These are phyloP conservation scores for Nepenthes mirabilis DNA, from an alignment of 148 eudicot genomes.

Conservation along the genomic window DNA sequence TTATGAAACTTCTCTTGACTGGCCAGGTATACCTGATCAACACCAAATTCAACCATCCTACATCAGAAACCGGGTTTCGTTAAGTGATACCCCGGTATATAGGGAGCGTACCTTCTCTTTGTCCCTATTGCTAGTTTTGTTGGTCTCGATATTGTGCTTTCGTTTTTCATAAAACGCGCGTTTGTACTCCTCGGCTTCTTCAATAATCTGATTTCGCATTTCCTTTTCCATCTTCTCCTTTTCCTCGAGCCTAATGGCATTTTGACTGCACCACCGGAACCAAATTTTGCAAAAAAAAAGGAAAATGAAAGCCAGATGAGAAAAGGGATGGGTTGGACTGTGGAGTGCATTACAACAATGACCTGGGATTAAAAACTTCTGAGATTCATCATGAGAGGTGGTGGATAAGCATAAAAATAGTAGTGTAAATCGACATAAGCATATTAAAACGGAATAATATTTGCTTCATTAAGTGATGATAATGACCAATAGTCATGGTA, in stretches of 20 bases:
- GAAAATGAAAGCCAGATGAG: no score
- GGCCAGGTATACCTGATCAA: conserved; percentile 39
- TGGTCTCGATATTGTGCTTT: conserved; percentile 61
- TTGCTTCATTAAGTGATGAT: no score
- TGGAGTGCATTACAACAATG: no score
- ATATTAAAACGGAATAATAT: no score
- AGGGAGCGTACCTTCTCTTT: conserved; percentile 48
- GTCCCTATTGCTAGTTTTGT: conserved; percentile 70
- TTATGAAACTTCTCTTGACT: conserved; percentile 82
- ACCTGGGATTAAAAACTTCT: no score
- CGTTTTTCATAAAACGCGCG: conserved; percentile 78
- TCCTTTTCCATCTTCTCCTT: conserved; percentile 87
- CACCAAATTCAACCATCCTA: background rate
- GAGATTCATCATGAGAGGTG: no score
- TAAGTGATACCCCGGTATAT: background rate
- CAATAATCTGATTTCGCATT: conserved; percentile 69
- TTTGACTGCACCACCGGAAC: conserved; percentile 36
- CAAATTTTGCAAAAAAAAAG: background rate
- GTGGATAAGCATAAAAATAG: no score
- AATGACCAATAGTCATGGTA: no score
- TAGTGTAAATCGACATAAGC: no score
- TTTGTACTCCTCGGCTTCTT: conserved; percentile 82
- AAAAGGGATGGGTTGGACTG: no score
- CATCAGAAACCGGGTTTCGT: background rate
- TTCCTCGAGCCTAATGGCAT: conserved; percentile 77